Evolutionary conservation across 305 asterid species (phyloP), one percentile per base, ranked within the genome.

Genomic region (Stenogyne calaminthoides): DNA sequence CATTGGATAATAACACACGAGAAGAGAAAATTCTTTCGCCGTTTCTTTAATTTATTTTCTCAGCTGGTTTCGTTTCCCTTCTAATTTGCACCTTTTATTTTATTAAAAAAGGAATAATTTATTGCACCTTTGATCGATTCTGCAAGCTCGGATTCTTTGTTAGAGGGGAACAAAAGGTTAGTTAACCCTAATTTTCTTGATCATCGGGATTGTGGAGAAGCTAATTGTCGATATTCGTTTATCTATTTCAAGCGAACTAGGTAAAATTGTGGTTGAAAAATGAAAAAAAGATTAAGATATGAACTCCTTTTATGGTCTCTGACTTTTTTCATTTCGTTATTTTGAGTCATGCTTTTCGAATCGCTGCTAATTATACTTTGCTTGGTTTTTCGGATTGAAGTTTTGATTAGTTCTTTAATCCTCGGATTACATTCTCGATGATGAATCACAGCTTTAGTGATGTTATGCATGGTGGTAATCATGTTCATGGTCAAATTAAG

Each of bases 161-260:
- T 39, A 9, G 55, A 56, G 27, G 6, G n/a, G 22, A 39, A 7
- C 9, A 16, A 54, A 62, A 76, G 80, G 84, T 80, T 39, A 46
- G 71, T 4, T 34, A 62, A 39, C 69, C 65, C 76, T 52, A 39
- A 72, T 25, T 20, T 22, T 36, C 18, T 64, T 57, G 47, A 58
- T 39, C 29, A 14, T 67, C 42, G 15, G 54, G 64, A 40, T 70
- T 70, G 49, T 58, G 9, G 11, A 40, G 63, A 36, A 40, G 22
- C 40, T 64, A 55, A 65, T 46, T n/a, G 2, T 57, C 42, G 49
- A 66, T 55, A 11, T 44, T 46, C 3, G 39, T 73, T 20, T 36
- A 5, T 73, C 29, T 27, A 7, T 40, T 73, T 34, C 34, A 15
- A 22, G 40, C 36, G 29, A 32, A 54, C 37, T 37, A 19, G 66